A percentile compares a stretch with the other conserved stretches of the same genome.
These are phyloP conservation scores for Zangia roseola DNA, from an alignment of 768 basidiomycete genomes.

Conservation along the genomic window DNA sequence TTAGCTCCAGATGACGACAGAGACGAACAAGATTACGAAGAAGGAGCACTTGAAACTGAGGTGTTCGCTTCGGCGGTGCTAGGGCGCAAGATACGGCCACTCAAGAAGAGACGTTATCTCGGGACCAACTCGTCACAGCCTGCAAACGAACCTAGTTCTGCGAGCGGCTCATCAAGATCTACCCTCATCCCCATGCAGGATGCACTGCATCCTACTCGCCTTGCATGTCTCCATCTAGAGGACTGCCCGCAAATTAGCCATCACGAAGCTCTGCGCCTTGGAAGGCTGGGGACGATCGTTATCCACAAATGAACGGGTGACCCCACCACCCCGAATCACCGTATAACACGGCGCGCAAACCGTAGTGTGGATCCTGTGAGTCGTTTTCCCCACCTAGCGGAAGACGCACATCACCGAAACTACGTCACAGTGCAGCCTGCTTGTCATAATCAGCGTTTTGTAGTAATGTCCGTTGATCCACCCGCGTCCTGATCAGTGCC, in stretches of 20 bases:
- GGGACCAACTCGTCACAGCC: slow-evolving; percentile 6
- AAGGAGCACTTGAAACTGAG: slow-evolving; percentile 13
- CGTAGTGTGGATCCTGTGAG: slow-evolving; percentile 21
- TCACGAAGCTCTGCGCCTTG: slow-evolving; percentile 39
- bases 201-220: slow-evolving; percentile 31
- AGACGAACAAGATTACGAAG: slow-evolving; percentile 12
- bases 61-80: slow-evolving; percentile 25
- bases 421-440: slow-evolving; percentile 19
- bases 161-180: slow-evolving; percentile 26
- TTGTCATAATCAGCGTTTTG: slow-evolving; percentile 10
- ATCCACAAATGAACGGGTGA: slow-evolving; percentile 15
- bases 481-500: background rate
- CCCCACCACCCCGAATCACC: background rate
- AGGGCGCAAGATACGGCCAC: slow-evolving; percentile 35
- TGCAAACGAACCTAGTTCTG: slow-evolving; percentile 7
- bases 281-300: slow-evolving; percentile 35
- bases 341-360: slow-evolving; percentile 3
- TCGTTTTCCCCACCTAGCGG: slow-evolving; percentile 9
- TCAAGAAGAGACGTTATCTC: slow-evolving; percentile 30
- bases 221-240: slow-evolving; percentile 44
- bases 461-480: slow-evolving; percentile 31
- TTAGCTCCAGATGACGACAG: slow-evolving; percentile 11
- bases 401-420: slow-evolving; percentile 11
- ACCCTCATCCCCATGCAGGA: slow-evolving; percentile 39
- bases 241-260: slow-evolving; percentile 39